A percentile compares a stretch with the other conserved stretches of the same genome.
These are phyloP conservation scores for Tolypocladium paradoxum DNA, from an alignment of 2,329 filamentous ascomycete species.

Conservation along the genomic window DNA sequence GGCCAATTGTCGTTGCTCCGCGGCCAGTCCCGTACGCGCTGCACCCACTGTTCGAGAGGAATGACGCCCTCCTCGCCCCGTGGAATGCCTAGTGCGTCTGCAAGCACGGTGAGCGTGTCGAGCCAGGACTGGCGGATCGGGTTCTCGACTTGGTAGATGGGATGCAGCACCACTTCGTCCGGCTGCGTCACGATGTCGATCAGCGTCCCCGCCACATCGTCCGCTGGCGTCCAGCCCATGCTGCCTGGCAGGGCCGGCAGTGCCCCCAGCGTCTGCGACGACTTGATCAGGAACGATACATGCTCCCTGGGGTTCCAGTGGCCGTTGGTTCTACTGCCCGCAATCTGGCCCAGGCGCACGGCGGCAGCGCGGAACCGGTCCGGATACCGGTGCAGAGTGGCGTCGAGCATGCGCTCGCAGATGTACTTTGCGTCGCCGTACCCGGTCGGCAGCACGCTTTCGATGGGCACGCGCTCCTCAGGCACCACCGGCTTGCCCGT, in stretches of 20 bases:
- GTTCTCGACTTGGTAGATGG: constrained; percentile 11
- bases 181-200: constrained; percentile 2
- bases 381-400: constrained; percentile 31
- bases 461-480: constrained; percentile 28
- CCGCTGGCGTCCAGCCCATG: constrained; percentile 34
- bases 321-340: constrained; percentile 34
- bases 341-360: constrained; percentile 39
- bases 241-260: constrained; percentile 28
- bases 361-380: constrained; percentile 29
- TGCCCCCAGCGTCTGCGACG: constrained; percentile 29
- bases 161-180: background rate
- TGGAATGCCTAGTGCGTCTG: background rate
- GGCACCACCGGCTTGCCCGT: constrained; percentile 21
- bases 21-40: background rate
- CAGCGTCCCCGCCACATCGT: constrained; percentile 11
- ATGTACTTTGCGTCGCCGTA: constrained; percentile 40
- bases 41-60: background rate
- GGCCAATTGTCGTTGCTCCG: background rate
- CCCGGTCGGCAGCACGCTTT: constrained; percentile 29
- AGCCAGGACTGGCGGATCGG: constrained; percentile 7
- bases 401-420: constrained; percentile 37
- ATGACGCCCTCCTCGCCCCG: background rate
- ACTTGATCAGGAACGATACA: constrained; percentile 37
- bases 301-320: constrained; percentile 45
- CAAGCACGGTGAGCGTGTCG: constrained; percentile 1